These are phyloP conservation scores for Rosa multiflora DNA, from an alignment of 306 rosid genomes.

Conservation along the genomic window DNA sequence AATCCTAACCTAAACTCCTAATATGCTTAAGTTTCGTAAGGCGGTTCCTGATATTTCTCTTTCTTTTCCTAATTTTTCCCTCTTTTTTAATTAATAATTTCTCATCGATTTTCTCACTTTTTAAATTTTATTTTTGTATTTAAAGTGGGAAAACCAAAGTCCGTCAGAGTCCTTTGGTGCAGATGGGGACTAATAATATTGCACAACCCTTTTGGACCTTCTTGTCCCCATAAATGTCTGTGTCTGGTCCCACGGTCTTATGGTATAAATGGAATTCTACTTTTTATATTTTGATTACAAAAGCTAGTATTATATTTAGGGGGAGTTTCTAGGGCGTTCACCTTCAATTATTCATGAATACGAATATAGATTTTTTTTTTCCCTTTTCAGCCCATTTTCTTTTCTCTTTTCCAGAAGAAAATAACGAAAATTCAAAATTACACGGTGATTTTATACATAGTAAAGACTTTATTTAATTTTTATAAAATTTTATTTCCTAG, in stretches of 20 bases:
- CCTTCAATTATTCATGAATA: neutral
- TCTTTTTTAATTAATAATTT: neutral
- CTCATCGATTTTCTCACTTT: neutral
- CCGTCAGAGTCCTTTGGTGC: neutral
- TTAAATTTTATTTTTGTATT: neutral
- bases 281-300: neutral
- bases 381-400: neutral
- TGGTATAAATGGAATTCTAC: neutral
- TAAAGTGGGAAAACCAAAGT: neutral
- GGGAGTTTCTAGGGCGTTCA: neutral
- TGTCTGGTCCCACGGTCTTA: neutral
- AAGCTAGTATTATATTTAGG: no score
- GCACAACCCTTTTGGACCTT: neutral
- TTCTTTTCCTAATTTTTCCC: neutral
- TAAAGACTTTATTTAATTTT: no score
- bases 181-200: neutral
- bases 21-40: neutral
- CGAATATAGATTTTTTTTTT: no score
- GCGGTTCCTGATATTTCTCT: slow-evolving; percentile 3
- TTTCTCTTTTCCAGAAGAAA: no score
- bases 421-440: no score
- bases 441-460: no score
- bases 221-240: neutral
- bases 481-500: no score
- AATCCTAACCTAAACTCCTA: neutral